Base-by-base conservation (phyloP, 1,139 yeast species). In the Pichia sp. region DNA sequence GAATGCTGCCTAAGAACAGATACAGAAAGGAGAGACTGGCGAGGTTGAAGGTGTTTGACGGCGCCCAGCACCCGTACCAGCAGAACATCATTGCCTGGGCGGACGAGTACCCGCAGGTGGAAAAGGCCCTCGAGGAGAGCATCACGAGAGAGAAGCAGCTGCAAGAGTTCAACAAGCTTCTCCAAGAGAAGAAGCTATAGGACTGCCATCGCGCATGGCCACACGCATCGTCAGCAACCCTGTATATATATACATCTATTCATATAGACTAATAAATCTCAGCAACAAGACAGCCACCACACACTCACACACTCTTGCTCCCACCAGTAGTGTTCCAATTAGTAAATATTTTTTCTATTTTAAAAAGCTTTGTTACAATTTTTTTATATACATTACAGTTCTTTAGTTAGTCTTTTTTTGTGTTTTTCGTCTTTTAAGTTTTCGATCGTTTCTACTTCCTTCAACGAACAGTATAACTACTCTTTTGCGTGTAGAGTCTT, bases 1-100 rank as follows among this genome's bases (percentile, higher is more conserved):
- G 96, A 57, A 93, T 93, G 99, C 77, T 93, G 56, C 99, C 99
- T 45, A 90, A 90, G 73, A 92, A 93, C 71, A 84, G 85, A 67
- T 80, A 86, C 61, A 81, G 98, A 70, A 81, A 87, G 65, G 76
- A 77, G 32, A 82, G 99, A 69, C 72, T 93, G 68, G 95, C 84
- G 49, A 82, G 99, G 67, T 77, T 93, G 61, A 90, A 89, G 73
- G 81, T 89, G 0, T 88, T 79, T 69, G 98, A 95, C 65, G 97
- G 95, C 41, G 84, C 90, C 56, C 87, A 85, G 56, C 89, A 89
- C 70, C 97, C 97, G 23, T 92, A 89, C 69, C 82, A 81, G 61
- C 80, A 84, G 61, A 93, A 93, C 68, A 77, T 93, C 61, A 75
- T 88, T 47, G 97, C 97, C 7, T 87, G 82, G 74, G 95, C 93